Evolutionary conservation across 345 rosid species (phyloP), one percentile per base, ranked within the genome.

Genomic region (Populus euphratica): DNA sequence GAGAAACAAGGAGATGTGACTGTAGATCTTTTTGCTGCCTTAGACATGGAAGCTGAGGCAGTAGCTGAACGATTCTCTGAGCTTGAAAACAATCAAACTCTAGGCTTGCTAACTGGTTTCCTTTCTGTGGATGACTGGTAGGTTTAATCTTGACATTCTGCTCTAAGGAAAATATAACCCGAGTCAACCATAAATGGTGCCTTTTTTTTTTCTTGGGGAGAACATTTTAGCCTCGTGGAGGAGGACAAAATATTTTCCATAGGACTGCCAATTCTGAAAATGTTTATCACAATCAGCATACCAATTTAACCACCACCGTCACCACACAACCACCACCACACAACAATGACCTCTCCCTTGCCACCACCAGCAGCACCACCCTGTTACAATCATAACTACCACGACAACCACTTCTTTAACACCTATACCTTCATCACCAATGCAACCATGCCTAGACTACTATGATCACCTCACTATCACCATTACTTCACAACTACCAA

Each of bases 41-140:
- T 91, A 70, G 99, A 96, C 85, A 81, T 92, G 95, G 99, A 96
- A 89, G 83, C 87, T 78, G 98, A 92, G 79, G 98, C 99, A 69
- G 93, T 92, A 14, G 78, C 87, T 76, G 98, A 92, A 81, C 85
- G 92, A 80, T 84, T 84, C 74, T 74, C 92, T 2, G 98, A 96
- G 83, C 92, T 96, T 75, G 95, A 91, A 73, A 91, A 85, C 74
- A 92, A 89, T 86, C 99, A 96, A 81, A 88, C 94, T 50, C 79
- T 96, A 87, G 99, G 99, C 78, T 89, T 96, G 85, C 96, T 96
- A 41, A 81, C 79, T 79, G 99, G 99, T 75, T 96, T 96, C 85
- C 98, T 96, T 78, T 86, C 93, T 21, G 98, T 94, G 72, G 97
- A 94, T 77, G 99, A 94, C 80, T 96, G 99, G 99, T 96, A 84